Base-by-base conservation (phyloP, 257 asterid genomes). In the Pogostemon cablin region DNA sequence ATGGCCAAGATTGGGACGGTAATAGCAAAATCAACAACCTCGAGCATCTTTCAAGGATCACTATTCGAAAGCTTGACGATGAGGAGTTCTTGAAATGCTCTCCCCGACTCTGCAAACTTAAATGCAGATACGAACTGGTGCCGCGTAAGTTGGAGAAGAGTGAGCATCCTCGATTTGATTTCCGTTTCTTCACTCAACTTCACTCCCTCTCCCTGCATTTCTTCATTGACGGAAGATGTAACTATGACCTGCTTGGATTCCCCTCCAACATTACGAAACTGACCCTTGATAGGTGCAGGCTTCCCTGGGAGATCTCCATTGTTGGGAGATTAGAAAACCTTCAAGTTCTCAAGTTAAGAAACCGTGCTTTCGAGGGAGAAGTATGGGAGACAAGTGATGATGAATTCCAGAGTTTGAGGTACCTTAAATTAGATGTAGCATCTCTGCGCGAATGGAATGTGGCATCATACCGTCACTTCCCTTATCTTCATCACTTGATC, bases 31-130 rank as follows among this genome's bases (percentile, higher is more conserved):
- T 4, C 17, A 69, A 44, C 11, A 57, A 43, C 9, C 17, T 15
- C 17, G 17, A 15, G 17, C 17, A 15, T 15, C 17, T 15, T 56
- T 57, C 2, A 58, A 69, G 44, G 8, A n/a, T 68, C 6, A 35
- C 20, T 1, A 70, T 70, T 8, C 6, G 37, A 7, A 11, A 46
- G 15, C 4, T 17, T 3, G 15, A 44, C 12, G 55, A 68, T 32
- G 73, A 68, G 25, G 25, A 55, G 55, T 25, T 68, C 34, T 39
- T 68, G 57, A 70, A 7, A 35, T n/a, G 57, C 8, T 69, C 67
- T 7, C 59, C 75, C 17, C 56, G n/a, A 34, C 58, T 70, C 3
- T 59, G 67, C 1, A 49, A 9, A 46, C 60, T 70, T 25, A 70
- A 58, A 70, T 15, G 17, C 17, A 15, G 17, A 6, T 7, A 2